Conservation (phyloP, 768 basidiomycete species). For the Trichaptum fuscoviolaceum region DNA sequence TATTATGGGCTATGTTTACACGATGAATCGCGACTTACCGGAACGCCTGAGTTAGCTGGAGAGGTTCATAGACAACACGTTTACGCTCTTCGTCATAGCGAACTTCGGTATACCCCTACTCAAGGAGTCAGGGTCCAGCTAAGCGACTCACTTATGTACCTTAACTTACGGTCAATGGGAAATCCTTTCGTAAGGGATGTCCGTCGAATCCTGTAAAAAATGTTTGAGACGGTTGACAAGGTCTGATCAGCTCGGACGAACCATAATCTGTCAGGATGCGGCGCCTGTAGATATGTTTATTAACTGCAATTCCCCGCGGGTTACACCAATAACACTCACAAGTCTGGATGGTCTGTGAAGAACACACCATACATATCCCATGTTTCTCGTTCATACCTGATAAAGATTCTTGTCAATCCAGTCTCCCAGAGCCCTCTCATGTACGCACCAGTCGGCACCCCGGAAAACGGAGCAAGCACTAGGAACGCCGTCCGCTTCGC, state of each 20-base stretch:
- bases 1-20: not conserved
- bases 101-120: conserved; percentile 95
- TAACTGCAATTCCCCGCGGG: not conserved
- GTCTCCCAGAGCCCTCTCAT: not conserved
- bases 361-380: conserved; percentile 99
- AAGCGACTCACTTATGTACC: not conserved
- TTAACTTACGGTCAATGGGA: conserved; percentile 82
- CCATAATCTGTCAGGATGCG: conserved; percentile 99
- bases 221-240: conserved; percentile 5
- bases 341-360: conserved; percentile 93
- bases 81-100: conserved; percentile 98
- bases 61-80: conserved; percentile 94
- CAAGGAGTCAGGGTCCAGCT: conserved; percentile 5
- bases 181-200: conserved; percentile 96
- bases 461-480: conserved; percentile 73
- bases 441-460: conserved; percentile 88
- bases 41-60: conserved; percentile 98
- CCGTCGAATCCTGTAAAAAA: conserved; percentile 81
- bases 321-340: conserved; percentile 47
- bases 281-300: conserved; percentile 47
- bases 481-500: conserved; percentile 88
- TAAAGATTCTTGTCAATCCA: conserved; percentile 6
- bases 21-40: conserved; percentile 44
- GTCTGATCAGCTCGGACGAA: conserved; percentile 22
- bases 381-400: conserved; percentile 92